Conservation (phyloP, 768 basidiomycete species). For the Serendipita sp. region DNA sequence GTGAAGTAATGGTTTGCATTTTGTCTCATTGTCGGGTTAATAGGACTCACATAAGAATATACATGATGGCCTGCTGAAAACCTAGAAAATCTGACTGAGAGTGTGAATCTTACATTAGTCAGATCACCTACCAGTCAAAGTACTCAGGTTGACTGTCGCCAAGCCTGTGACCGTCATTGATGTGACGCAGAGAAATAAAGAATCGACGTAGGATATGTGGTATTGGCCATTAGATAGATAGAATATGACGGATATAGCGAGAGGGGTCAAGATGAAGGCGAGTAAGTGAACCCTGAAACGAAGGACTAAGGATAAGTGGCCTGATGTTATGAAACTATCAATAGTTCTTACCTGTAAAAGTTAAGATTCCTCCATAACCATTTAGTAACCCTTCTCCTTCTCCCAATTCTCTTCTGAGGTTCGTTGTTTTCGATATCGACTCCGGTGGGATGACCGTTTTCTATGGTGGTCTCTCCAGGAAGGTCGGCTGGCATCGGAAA, state of each 20-base stretch:
- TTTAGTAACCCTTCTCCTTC: neutral
- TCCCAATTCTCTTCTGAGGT: neutral
- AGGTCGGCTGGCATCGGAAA: too few species aligned
- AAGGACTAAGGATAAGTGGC: slow-evolving; percentile 8
- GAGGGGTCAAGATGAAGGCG: slow-evolving; percentile 44
- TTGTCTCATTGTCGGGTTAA: neutral
- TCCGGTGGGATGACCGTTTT: too few species aligned
- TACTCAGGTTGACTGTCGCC: slow-evolving; percentile 50
- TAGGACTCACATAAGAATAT: neutral
- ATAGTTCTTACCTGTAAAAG: slow-evolving; percentile 41
- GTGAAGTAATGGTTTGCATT: neutral
- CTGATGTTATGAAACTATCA: slow-evolving; percentile 6
- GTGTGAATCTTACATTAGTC: neutral
- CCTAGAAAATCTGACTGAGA: neutral
- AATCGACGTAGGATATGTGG: slow-evolving; percentile 59
- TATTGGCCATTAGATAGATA: slow-evolving; percentile 67
- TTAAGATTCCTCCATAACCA: slow-evolving; percentile 31
- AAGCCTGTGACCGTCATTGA: slow-evolving; percentile 68
- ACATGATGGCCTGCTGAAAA: neutral
- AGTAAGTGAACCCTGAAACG: slow-evolving; percentile 2
- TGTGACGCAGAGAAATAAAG: slow-evolving; percentile 61
- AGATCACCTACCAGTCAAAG: slow-evolving; percentile 28
- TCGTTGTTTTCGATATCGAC: neutral
- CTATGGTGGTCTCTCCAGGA: too few species aligned
- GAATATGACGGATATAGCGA: slow-evolving; percentile 64